Base-by-base conservation (phyloP, 352 stramenopile species). In the Halophytophthora batemanensis region DNA sequence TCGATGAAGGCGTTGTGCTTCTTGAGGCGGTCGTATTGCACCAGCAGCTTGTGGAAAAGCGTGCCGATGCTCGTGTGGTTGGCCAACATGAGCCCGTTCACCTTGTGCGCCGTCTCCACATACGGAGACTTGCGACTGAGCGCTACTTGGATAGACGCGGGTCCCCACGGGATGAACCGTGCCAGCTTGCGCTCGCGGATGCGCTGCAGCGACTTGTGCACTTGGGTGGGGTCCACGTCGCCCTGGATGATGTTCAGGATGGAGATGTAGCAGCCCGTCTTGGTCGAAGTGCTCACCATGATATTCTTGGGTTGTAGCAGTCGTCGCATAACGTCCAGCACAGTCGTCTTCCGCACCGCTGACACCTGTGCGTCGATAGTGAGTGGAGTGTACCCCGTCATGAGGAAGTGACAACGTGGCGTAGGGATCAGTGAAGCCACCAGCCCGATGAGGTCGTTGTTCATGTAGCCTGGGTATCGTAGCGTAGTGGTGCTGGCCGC, bases 221-320 rank as follows among this genome's bases (percentile, higher is more conserved):
- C 97, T 59, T 93, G 82, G 19, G 96, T 99, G 22, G 97, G 97
- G 68, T 99, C 96, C 40, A 99, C 96, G 50, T 98, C 95, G 51
- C 97, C 97, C 65, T 99, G 97, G 62, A 99, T 99, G 64, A 99
- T 99, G 71, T 99, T 99, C 40, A 99, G 87, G 46, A 99, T 98
- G 34, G 93, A 98, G 50, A 99, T 98, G 78, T 99, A 99, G 69
- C 96, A 99, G 6, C 96, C 96, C 19, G 93, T 97, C 59, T 97
- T 95, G 14, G 95, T 93, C 4, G 82, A 94, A 34, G 96, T 97
- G n/a, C 88, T 98, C 12, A 99, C 97, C 97, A 99, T 99, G 67
- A 99, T 98, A 80, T 99, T 99, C 72, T 99, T 99, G 5, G 96
- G 91, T 72, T 92, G 83, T 45, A 97, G 61, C 46, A 97, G 61